phyloP scores from a whole-genome alignment of 345 rosid genomes.

The Pseudoturritis turrita region DNA sequence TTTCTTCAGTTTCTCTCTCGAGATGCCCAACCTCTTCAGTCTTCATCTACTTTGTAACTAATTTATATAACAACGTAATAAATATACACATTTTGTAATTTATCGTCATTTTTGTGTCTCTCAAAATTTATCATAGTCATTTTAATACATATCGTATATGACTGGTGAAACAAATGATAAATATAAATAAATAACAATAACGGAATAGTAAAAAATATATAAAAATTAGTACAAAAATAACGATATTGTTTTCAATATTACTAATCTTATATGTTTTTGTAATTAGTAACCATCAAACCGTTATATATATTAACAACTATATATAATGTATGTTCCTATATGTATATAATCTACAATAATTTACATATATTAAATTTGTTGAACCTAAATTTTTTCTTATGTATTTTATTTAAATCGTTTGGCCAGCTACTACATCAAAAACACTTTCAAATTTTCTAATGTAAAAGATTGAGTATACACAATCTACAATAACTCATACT shows the following conservation, averaged over 20 bases:
- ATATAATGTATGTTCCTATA: neutral
- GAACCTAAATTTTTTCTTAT: neutral
- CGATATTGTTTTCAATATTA: too few relatives aligned
- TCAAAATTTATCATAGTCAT: neutral
- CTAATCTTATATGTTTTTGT: too few relatives aligned
- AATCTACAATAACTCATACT: neutral
- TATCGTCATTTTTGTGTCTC: neutral
- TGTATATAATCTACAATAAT: neutral
- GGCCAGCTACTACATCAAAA: neutral
- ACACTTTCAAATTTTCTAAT: neutral
- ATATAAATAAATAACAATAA: too few relatives aligned
- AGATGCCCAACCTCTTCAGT: constrained; percentile 19
- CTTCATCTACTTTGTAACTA: neutral
- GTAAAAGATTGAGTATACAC: neutral
- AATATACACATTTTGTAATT: neutral
- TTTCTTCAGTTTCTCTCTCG: constrained; percentile 28
- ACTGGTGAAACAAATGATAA: too few relatives aligned
- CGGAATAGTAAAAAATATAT: too few relatives aligned
- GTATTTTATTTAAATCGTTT: too few relatives aligned
- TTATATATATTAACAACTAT: neutral
- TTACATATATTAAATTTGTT: neutral
- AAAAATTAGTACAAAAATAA: too few relatives aligned
- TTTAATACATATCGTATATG: neutral
- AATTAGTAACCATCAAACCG: too few relatives aligned
- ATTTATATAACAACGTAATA: neutral